phyloP scores from a whole-genome alignment of 2,329 filamentous ascomycete genomes.

The Dactylonectria macrodidyma region DNA sequence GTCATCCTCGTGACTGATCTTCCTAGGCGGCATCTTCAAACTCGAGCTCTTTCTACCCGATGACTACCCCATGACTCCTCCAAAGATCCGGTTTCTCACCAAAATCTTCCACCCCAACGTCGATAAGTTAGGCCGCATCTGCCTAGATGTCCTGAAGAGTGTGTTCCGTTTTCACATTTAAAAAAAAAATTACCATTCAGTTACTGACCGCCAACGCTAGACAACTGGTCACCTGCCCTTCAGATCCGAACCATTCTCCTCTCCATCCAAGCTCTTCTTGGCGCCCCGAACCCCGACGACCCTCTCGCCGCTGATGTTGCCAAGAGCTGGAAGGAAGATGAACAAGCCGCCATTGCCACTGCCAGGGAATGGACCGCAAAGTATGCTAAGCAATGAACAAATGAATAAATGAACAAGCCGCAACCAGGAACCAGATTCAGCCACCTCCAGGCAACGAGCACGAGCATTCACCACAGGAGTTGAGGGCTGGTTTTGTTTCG shows the following conservation, averaged over 20 bases:
- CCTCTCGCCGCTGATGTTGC: conserved; percentile 98
- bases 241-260: conserved; percentile 99
- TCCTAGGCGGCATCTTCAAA: conserved; percentile 85
- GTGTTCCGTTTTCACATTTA: conserved; percentile 49
- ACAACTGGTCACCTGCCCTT: conserved; percentile 98
- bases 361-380: conserved; percentile 92
- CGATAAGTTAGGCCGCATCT: conserved; percentile 96
- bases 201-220: conserved; percentile 61
- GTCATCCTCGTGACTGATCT: conserved; percentile 24
- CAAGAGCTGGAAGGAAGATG: conserved; percentile 97
- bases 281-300: conserved; percentile 97
- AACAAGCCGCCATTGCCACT: conserved; percentile 91
- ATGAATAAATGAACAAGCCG: conserved; percentile 30
- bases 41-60: conserved; percentile 98
- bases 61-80: conserved; percentile 99
- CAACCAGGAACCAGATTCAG: conserved; percentile 22
- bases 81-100: conserved; percentile 97
- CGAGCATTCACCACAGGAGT: conserved; percentile 29
- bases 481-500: conserved; percentile 28
- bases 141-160: conserved; percentile 98
- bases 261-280: conserved; percentile 96
- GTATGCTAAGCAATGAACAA: conserved; percentile 73
- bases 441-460: conserved; percentile 26
- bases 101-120: conserved; percentile 99
- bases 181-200: not conserved